These are phyloP conservation scores for Russula compacta DNA, from an alignment of 768 basidiomycete genomes.

Conservation along the genomic window DNA sequence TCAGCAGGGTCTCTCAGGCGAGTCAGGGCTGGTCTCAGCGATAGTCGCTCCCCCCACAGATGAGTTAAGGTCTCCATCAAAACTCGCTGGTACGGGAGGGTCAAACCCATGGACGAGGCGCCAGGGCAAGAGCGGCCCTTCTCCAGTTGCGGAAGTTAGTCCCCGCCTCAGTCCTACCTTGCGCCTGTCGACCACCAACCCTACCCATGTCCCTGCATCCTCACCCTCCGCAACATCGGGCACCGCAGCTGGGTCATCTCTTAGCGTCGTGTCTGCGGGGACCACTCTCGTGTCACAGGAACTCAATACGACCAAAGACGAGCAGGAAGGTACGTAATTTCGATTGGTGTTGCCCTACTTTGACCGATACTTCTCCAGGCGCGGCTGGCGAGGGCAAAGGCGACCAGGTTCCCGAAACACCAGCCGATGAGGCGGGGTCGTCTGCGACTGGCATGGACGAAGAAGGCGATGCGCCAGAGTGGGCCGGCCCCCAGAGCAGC, in stretches of 20 bases:
- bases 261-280: not conserved
- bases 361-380: not conserved
- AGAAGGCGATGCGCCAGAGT: not conserved
- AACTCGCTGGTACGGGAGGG: not conserved
- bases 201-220: not conserved
- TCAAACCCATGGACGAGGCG: not conserved
- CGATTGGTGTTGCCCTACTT: not conserved
- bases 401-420: not conserved
- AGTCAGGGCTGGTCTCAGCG: not conserved
- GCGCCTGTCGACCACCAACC: not conserved
- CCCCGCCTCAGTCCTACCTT: not conserved
- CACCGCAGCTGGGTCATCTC: not conserved
- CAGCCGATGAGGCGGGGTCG: constrained; percentile 1
- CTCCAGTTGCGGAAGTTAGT: not conserved
- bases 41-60: not conserved
- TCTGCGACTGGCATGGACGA: not conserved
- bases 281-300: constrained; percentile 1
- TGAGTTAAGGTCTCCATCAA: not conserved
- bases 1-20: not conserved
- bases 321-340: not conserved
- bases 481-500: too few species aligned
- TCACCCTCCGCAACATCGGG: not conserved
- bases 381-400: not conserved
- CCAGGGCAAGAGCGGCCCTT: not conserved
- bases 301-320: not conserved